These are phyloP conservation scores for Leccinum obscurum DNA, from an alignment of 768 basidiomycete genomes.

Conservation along the genomic window DNA sequence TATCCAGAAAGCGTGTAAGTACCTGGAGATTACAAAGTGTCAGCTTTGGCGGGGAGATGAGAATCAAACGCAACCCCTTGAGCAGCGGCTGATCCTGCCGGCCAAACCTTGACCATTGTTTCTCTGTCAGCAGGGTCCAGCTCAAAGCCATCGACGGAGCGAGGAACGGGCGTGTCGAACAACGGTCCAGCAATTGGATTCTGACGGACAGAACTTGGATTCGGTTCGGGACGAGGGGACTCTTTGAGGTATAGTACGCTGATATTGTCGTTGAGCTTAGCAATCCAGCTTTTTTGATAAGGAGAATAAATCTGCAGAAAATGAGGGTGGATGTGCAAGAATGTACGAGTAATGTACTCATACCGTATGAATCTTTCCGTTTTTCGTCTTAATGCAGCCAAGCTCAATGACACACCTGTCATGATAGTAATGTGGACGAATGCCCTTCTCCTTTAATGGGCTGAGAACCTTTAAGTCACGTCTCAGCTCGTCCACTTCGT, in stretches of 20 bases:
- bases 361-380: conserved; percentile 65
- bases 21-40: conserved; percentile 45
- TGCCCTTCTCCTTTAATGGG: conserved; percentile 49
- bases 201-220: conserved; percentile 47
- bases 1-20: conserved; percentile 67
- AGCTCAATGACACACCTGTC: conserved; percentile 82
- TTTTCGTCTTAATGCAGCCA: conserved; percentile 67
- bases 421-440: conserved; percentile 64
- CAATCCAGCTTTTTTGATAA: conserved; percentile 68
- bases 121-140: conserved; percentile 54
- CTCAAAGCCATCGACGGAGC: conserved; percentile 64
- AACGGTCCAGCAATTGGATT: conserved; percentile 48
- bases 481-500: conserved; percentile 89
- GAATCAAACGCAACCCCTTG: conserved; percentile 45
- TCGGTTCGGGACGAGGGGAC: conserved; percentile 52
- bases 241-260: conserved; percentile 48
- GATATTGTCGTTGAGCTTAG: conserved; percentile 51
- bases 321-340: background rate
- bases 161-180: conserved; percentile 62
- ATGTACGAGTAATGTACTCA: conserved; percentile 14
- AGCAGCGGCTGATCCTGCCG: conserved; percentile 73
- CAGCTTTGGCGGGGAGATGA: background rate
- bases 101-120: conserved; percentile 70
- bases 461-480: conserved; percentile 67
- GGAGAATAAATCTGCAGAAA: conserved; percentile 68